Conservation (phyloP, 2,329 filamentous ascomycete genomes). For the Alternaria consortialis region DNA sequence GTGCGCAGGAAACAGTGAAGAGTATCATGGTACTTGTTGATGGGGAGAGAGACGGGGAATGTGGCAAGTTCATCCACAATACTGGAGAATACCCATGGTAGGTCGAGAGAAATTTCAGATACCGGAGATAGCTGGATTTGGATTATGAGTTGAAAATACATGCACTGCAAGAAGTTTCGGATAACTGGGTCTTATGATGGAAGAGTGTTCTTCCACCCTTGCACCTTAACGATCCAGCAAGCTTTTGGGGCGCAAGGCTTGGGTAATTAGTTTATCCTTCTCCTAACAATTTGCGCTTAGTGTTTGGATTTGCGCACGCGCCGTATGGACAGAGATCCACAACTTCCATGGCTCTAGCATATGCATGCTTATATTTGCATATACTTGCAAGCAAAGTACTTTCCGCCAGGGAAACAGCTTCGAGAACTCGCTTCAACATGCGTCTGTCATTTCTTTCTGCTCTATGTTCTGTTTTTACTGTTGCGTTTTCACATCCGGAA, state of each 20-base stretch:
- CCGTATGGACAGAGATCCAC: not conserved
- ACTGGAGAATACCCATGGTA: conserved; percentile 47
- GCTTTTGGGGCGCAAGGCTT: not conserved
- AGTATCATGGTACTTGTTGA: conserved; percentile 51
- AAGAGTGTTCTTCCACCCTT: not conserved
- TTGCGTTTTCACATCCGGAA: no score
- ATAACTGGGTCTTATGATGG: not conserved
- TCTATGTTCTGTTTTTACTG: no score
- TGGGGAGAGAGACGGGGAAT: conserved; percentile 49
- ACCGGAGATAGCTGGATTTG: not conserved
- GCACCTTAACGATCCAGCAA: not conserved
- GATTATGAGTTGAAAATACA: not conserved
- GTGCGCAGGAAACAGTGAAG: conserved; percentile 42
- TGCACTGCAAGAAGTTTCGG: not conserved
- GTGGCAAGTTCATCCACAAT: conserved; percentile 44
- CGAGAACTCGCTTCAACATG: not conserved
- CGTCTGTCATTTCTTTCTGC: not conserved
- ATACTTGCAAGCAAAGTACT: not conserved
- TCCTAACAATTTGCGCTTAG: not conserved
- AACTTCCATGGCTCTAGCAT: not conserved
- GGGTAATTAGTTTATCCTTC: not conserved
- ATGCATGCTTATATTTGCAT: not conserved
- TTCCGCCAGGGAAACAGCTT: not conserved
- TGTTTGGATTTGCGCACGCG: not conserved
- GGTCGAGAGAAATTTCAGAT: not conserved